phyloP scores from a whole-genome alignment of 1,284 basidiomycete genomes.

The Ceraceosorus guamensis region DNA sequence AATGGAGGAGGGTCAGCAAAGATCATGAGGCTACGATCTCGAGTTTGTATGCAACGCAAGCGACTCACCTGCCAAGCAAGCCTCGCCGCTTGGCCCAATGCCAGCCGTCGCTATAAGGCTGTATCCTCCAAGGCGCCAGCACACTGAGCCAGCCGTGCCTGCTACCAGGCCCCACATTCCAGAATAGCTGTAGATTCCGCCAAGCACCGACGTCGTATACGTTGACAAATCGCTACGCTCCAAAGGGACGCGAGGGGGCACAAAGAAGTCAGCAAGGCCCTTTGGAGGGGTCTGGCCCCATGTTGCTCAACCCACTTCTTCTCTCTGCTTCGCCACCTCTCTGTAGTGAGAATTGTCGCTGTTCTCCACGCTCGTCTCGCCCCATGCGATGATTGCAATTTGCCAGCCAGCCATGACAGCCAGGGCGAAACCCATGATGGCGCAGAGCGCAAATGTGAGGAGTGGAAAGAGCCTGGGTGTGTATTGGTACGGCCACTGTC shows the following conservation, averaged over 20 bases:
- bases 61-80: neutral
- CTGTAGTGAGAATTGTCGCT: conserved; percentile 77
- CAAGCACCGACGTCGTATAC: conserved; percentile 76
- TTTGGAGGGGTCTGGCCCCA: too few relatives aligned
- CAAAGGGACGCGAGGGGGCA: conserved; percentile 13
- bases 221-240: conserved; percentile 76
- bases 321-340: conserved; percentile 62
- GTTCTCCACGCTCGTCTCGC: conserved; percentile 83
- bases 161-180: conserved; percentile 66
- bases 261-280: neutral
- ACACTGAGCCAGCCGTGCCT: neutral
- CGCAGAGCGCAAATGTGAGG: conserved; percentile 57
- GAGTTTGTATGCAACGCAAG: neutral
- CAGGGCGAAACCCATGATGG: conserved; percentile 68
- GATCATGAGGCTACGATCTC: neutral
- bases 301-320: conserved; percentile 38
- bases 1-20: neutral
- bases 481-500: conserved; percentile 58
- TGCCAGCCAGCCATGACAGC: conserved; percentile 74
- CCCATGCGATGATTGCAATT: conserved; percentile 64
- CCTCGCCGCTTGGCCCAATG: conserved; percentile 68
- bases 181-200: conserved; percentile 73
- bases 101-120: conserved; percentile 77
- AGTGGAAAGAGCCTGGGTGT: conserved; percentile 67
- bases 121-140: conserved; percentile 58